These are phyloP conservation scores for Albifimbria verrucaria DNA, from an alignment of 2,329 filamentous ascomycete species.

Conservation along the genomic window DNA sequence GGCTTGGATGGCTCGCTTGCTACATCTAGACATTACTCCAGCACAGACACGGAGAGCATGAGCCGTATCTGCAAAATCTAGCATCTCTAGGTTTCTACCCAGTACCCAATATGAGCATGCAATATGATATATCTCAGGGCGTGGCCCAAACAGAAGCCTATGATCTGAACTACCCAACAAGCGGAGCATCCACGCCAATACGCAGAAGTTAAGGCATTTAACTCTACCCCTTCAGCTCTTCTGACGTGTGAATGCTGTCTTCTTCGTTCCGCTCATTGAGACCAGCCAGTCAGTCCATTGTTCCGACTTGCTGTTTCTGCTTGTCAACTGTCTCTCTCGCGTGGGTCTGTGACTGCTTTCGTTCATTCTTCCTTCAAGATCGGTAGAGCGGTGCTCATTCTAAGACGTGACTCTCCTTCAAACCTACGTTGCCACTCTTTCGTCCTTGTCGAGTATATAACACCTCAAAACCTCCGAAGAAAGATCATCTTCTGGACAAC, in stretches of 20 bases:
- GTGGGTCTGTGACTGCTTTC: not conserved
- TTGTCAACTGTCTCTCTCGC: not conserved
- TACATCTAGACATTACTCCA: too few relatives aligned
- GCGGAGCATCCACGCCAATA: not conserved
- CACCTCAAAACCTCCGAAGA: not conserved
- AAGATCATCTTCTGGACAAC: too few relatives aligned
- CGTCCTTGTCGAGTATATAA: slow-evolving; percentile 2
- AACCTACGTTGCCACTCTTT: too few relatives aligned
- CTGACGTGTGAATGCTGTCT: not conserved
- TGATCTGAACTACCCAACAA: not conserved
- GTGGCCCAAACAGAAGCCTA: not conserved
- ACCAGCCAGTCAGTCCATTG: not conserved
- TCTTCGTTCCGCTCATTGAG: not conserved
- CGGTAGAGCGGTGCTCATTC: not conserved
- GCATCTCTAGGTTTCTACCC: too few relatives aligned
- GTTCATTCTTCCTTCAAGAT: not conserved
- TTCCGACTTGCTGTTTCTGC: not conserved
- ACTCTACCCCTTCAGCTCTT: not conserved
- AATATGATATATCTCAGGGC: too few relatives aligned
- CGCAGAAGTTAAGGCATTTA: not conserved
- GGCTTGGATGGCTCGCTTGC: too few relatives aligned
- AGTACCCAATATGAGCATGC: too few relatives aligned
- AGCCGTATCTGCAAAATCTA: too few relatives aligned
- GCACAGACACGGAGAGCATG: too few relatives aligned
- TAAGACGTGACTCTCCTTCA: not conserved